Percentiles rank a stretch among this genome's conserved stretches.
These are phyloP conservation scores for Boletus edulis DNA, from an alignment of 768 basidiomycete genomes.

Conservation along the genomic window DNA sequence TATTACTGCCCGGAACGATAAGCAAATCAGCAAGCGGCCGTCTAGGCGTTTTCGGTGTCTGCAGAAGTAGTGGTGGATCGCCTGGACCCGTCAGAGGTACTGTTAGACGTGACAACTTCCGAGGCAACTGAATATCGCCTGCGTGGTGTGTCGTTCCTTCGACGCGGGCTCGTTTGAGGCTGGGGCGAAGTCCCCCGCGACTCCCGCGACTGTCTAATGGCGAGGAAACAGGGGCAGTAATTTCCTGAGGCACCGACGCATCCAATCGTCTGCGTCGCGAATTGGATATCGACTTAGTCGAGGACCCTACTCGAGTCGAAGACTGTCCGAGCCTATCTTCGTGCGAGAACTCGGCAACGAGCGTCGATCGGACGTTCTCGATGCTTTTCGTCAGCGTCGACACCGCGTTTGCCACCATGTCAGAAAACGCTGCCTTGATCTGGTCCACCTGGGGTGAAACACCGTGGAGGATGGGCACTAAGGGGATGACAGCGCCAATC, in stretches of 20 bases:
- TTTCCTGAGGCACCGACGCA: neutral
- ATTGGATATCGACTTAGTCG: neutral
- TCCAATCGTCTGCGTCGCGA: slow-evolving; percentile 4
- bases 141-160: neutral
- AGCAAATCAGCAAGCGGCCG: slow-evolving; percentile 21
- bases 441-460: slow-evolving; percentile 52
- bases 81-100: neutral
- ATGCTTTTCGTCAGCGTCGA: slow-evolving; percentile 14
- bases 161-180: slow-evolving; percentile 14
- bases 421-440: slow-evolving; percentile 17
- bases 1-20: neutral
- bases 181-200: neutral
- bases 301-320: slow-evolving; percentile 5
- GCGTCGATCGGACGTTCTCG: slow-evolving; percentile 11
- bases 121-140: neutral
- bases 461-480: slow-evolving; percentile 60
- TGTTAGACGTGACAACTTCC: slow-evolving; percentile 9
- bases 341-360: slow-evolving; percentile 5
- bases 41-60: slow-evolving; percentile 15
- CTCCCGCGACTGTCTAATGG: slow-evolving; percentile 6
- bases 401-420: slow-evolving; percentile 18
- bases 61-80: neutral
- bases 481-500: slow-evolving; percentile 51
- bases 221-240: neutral
- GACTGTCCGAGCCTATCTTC: neutral